These are phyloP conservation scores for Turnera subulata DNA, from an alignment of 345 rosid species.

Conservation along the genomic window DNA sequence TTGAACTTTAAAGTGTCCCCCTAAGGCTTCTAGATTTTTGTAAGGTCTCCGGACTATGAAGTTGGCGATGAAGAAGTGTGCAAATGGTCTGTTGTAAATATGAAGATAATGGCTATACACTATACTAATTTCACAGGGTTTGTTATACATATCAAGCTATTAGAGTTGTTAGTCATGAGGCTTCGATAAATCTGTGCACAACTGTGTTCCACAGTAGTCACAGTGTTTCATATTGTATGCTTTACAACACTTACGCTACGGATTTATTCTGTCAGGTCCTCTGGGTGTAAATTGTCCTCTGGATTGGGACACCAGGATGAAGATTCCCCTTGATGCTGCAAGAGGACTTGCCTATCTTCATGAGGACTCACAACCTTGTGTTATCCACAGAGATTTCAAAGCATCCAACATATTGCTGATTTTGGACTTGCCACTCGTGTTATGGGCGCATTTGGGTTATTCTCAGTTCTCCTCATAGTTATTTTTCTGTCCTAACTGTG, in stretches of 20 bases:
- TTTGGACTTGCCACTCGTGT: constrained; percentile 99
- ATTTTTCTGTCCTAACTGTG: background rate
- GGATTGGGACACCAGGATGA: constrained; percentile 98
- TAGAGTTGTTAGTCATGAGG: too few relatives aligned
- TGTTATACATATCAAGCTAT: too few relatives aligned
- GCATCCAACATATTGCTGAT: constrained; percentile 97
- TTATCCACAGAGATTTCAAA: constrained; percentile 96
- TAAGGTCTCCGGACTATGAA: too few relatives aligned
- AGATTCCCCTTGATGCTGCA: constrained; percentile 98
- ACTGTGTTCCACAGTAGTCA: too few relatives aligned
- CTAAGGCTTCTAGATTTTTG: too few relatives aligned
- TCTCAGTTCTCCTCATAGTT: constrained; percentile 10
- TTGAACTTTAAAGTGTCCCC: too few relatives aligned
- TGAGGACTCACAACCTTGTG: constrained; percentile 98
- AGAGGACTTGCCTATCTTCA: constrained; percentile 97
- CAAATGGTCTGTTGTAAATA: too few relatives aligned
- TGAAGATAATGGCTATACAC: too few relatives aligned
- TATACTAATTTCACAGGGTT: too few relatives aligned
- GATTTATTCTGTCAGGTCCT: constrained; percentile 60
- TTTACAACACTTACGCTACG: constrained; percentile 8
- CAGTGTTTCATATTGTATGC: background rate
- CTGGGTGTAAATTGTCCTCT: constrained; percentile 86
- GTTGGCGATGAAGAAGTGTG: too few relatives aligned
- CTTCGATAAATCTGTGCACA: too few relatives aligned
- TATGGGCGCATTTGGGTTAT: constrained; percentile 99